These are phyloP conservation scores for Avena atlantica DNA, from an alignment of 176 grass and related monocot genomes.

Conservation along the genomic window DNA sequence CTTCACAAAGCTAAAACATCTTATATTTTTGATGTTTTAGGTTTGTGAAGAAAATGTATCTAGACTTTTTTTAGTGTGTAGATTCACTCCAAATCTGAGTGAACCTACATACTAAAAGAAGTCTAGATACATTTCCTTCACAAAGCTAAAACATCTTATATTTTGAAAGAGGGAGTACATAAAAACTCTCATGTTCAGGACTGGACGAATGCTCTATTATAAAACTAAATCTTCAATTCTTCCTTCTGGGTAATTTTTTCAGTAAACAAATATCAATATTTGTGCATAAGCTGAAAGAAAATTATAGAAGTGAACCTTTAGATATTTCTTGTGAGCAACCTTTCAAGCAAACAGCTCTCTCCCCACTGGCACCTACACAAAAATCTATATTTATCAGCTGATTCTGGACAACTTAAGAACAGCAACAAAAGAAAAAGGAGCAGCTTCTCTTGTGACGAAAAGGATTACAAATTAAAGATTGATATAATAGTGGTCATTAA, in stretches of 20 bases:
- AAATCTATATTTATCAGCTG: background rate
- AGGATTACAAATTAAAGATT: background rate
- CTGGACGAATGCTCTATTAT: background rate
- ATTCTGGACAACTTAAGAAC: slow-evolving; percentile 8
- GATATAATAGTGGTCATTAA: background rate
- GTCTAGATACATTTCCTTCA: too few relatives aligned
- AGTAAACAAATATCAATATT: slow-evolving; percentile 10
- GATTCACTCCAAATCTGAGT: too few relatives aligned
- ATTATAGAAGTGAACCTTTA: slow-evolving; percentile 42
- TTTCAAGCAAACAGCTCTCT: slow-evolving; percentile 17
- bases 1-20: too few relatives aligned
- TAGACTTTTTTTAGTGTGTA: too few relatives aligned
- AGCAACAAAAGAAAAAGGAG: slow-evolving; percentile 17
- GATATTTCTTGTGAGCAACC: slow-evolving; percentile 14
- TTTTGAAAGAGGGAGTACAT: too few relatives aligned
- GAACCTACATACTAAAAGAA: too few relatives aligned
- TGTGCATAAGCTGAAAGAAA: background rate
- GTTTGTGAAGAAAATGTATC: too few relatives aligned
- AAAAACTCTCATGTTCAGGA: background rate
- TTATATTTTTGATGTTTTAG: too few relatives aligned
- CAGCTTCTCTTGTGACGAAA: background rate
- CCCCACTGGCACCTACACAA: slow-evolving; percentile 37
- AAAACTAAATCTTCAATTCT: slow-evolving; percentile 31
- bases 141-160: too few relatives aligned
- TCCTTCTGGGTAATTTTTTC: background rate